Percentiles rank a stretch among this genome's conserved stretches.
These are phyloP conservation scores for Monosporascus sp. DNA, from an alignment of 2,329 filamentous ascomycete genomes.

Conservation along the genomic window DNA sequence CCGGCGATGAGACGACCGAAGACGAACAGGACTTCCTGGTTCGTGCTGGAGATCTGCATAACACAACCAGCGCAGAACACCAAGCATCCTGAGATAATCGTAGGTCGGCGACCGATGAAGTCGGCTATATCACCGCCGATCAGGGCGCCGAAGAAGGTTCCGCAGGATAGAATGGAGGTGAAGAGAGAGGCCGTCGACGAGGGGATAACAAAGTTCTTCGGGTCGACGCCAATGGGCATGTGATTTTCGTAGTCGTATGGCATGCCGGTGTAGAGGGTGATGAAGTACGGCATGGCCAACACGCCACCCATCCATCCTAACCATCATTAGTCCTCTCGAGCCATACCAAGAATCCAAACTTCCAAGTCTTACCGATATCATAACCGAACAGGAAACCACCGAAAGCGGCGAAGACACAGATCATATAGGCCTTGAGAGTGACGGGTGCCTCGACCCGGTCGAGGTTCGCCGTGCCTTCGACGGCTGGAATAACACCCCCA, in stretches of 20 bases:
- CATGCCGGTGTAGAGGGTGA: slow-evolving; percentile 35
- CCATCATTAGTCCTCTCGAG: slow-evolving; percentile 21
- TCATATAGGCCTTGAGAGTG: slow-evolving; percentile 62
- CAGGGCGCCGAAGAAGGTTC: slow-evolving; percentile 61
- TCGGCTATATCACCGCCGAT: slow-evolving; percentile 63
- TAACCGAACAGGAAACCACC: slow-evolving; percentile 76
- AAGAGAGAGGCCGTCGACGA: slow-evolving; percentile 53
- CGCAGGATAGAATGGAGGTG: slow-evolving; percentile 59
- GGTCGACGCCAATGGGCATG: slow-evolving; percentile 17
- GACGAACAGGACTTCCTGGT: slow-evolving; percentile 49
- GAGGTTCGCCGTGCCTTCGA: slow-evolving; percentile 42
- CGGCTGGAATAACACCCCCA: slow-evolving; percentile 18
- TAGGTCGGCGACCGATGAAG: slow-evolving; percentile 55
- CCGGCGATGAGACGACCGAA: slow-evolving; percentile 61
- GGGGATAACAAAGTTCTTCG: slow-evolving; percentile 35
- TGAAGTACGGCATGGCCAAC: slow-evolving; percentile 34
- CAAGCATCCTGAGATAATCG: slow-evolving; percentile 54
- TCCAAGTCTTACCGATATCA: slow-evolving; percentile 56
- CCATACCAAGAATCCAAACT: slow-evolving; percentile 26
- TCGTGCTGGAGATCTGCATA: slow-evolving; percentile 51
- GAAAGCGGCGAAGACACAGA: slow-evolving; percentile 67
- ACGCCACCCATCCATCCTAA: slow-evolving; percentile 49
- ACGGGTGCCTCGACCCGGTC: slow-evolving; percentile 62
- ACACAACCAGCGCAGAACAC: slow-evolving; percentile 56
- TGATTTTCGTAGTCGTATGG: slow-evolving; percentile 23